phyloP scores from a whole-genome alignment of 148 eudicot genomes.

The Rhododendron mucronatum region DNA sequence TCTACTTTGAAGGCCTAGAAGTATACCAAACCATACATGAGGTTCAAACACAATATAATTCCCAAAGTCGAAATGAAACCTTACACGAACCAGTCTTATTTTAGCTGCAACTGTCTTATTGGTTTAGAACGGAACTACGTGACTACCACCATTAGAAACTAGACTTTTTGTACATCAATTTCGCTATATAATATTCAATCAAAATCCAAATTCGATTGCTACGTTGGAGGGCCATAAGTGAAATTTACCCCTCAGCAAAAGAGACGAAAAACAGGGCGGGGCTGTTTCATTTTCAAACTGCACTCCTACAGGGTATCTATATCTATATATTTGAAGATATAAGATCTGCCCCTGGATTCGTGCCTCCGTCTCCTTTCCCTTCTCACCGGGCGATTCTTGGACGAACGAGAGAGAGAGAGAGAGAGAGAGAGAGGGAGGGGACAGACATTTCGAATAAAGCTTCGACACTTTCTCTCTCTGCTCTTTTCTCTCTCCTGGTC shows the following conservation, averaged over 20 bases:
- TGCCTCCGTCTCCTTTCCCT: not conserved
- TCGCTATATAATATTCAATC: too few species aligned
- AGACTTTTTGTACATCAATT: too few species aligned
- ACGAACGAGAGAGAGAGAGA: not conserved
- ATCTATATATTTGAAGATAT: not conserved
- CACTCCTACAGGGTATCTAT: not conserved
- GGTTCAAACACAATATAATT: too few species aligned
- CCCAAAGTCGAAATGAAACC: too few species aligned
- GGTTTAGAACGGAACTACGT: too few species aligned
- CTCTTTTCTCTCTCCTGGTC: not conserved
- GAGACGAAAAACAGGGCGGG: not conserved
- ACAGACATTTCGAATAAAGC: not conserved
- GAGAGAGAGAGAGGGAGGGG: not conserved
- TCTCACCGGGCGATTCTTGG: not conserved
- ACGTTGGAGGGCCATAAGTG: not conserved
- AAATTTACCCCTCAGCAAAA: not conserved
- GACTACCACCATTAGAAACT: too few species aligned
- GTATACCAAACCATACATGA: too few species aligned
- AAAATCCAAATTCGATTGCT: too few species aligned
- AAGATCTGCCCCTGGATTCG: not conserved
- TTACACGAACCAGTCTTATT: too few species aligned
- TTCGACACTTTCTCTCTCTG: not conserved
- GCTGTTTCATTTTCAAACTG: not conserved
- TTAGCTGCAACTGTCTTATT: too few species aligned
- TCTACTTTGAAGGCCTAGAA: too few species aligned